Evolutionary conservation across 2,329 filamentous ascomycete genomes (phyloP).

Genomic region (Botryotinia calthae): DNA sequence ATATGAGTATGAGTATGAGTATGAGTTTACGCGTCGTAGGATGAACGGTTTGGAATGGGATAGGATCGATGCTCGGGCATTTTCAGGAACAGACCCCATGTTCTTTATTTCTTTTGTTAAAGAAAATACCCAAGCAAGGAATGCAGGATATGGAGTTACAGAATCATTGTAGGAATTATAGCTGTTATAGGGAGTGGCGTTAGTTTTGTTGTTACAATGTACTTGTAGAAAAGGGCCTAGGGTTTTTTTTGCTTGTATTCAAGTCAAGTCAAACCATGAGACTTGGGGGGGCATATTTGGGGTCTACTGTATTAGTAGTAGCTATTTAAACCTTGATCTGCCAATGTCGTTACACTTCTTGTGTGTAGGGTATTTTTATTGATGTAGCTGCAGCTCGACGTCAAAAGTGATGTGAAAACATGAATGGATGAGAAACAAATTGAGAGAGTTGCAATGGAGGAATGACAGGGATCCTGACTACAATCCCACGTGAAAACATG

Average conservation of each 20-base stretch:
- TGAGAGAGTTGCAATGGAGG: neutral
- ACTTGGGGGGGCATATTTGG: neutral
- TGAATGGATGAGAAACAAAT: neutral
- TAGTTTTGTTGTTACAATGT: neutral
- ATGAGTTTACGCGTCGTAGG: neutral
- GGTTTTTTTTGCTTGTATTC: neutral
- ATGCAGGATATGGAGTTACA: neutral
- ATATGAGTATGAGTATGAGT: conserved; percentile 4
- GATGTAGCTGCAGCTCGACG: neutral
- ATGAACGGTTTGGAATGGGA: neutral
- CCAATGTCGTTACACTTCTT: neutral
- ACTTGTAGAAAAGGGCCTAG: neutral
- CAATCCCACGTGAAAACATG: neutral
- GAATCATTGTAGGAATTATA: neutral
- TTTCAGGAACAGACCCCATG: neutral
- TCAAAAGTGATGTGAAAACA: neutral
- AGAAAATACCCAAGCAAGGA: neutral
- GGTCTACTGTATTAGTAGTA: conserved; percentile 1
- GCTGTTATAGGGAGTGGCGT: neutral
- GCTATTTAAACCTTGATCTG: neutral
- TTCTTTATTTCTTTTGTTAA: conserved; percentile 15
- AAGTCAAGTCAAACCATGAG: neutral
- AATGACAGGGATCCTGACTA: neutral
- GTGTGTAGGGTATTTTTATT: neutral
- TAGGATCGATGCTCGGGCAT: neutral